Evolutionary conservation across 495 filamentous ascomycete genomes (phyloP).

Genomic region (Penicillium cataractarum): DNA sequence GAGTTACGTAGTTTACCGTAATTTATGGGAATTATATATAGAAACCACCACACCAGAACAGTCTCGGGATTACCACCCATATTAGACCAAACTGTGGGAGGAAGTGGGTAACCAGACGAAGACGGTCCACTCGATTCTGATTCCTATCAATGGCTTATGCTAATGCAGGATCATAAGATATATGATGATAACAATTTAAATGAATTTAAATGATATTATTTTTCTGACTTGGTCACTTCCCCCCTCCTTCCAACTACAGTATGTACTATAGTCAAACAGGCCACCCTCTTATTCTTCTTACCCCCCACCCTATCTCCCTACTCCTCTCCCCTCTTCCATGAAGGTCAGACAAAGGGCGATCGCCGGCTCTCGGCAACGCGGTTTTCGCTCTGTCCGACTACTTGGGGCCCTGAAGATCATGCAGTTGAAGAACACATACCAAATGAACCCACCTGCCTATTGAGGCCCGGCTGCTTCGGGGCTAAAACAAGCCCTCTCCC

Average conservation of each 20-base stretch:
- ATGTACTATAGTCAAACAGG: too few relatives aligned
- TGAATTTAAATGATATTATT: too few relatives aligned
- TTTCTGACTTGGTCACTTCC: too few relatives aligned
- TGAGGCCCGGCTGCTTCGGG: slow-evolving; percentile 22
- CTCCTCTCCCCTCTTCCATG: not conserved
- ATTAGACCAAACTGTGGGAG: not conserved
- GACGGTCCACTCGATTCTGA: not conserved
- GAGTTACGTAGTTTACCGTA: not conserved
- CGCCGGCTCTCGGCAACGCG: slow-evolving; percentile 27
- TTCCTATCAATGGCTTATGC: slow-evolving; percentile 1
- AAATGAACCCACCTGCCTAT: slow-evolving; percentile 34
- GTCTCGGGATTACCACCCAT: not conserved
- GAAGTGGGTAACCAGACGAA: slow-evolving; percentile 1
- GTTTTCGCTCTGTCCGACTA: slow-evolving; percentile 3
- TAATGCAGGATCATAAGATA: not conserved
- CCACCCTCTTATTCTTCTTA: not conserved
- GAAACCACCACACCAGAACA: too few relatives aligned
- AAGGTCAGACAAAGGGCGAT: slow-evolving; percentile 17
- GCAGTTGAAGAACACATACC: slow-evolving; percentile 4
- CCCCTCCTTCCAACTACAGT: not conserved
- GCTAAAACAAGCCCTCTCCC: slow-evolving; percentile 14
- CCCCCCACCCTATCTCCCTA: not conserved
- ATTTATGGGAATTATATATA: too few relatives aligned
- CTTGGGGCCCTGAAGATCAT: slow-evolving; percentile 35
- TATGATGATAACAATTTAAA: not conserved